Conservation (phyloP, 2,329 filamentous ascomycete genomes). For the Sarocladium kiliense region DNA sequence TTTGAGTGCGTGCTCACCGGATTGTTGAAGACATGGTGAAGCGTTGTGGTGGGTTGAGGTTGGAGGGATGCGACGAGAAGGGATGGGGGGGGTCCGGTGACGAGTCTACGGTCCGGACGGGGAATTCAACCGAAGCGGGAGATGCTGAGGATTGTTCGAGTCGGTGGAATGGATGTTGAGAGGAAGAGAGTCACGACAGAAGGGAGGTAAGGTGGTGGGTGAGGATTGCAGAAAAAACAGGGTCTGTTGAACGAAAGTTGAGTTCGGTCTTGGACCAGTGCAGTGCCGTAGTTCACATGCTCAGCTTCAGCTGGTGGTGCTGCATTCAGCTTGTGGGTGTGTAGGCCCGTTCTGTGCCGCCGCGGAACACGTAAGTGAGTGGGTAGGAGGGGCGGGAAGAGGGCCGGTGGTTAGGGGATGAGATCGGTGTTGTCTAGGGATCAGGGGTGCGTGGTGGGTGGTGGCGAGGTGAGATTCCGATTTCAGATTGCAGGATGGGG, state of each 20-base stretch:
- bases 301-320: neutral
- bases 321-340: neutral
- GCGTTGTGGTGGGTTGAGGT: neutral
- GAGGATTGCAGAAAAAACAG: neutral
- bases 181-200: neutral
- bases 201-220: neutral
- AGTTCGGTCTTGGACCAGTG: neutral
- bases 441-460: no score
- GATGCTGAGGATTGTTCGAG: no score
- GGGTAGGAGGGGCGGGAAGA: neutral
- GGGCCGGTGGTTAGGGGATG: no score
- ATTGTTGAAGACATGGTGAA: slow-evolving; percentile 11
- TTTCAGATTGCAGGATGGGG: neutral
- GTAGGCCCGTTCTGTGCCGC: neutral
- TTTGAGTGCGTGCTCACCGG: slow-evolving; percentile 13
- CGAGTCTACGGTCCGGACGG: no score
- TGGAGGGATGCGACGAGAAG: neutral
- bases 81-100: neutral
- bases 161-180: no score
- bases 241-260: neutral
- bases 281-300: neutral
- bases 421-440: neutral
- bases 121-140: no score
- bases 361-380: neutral
- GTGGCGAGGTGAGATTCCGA: neutral